phyloP scores from a whole-genome alignment of 331 rosid species.

The Quercus phellos region DNA sequence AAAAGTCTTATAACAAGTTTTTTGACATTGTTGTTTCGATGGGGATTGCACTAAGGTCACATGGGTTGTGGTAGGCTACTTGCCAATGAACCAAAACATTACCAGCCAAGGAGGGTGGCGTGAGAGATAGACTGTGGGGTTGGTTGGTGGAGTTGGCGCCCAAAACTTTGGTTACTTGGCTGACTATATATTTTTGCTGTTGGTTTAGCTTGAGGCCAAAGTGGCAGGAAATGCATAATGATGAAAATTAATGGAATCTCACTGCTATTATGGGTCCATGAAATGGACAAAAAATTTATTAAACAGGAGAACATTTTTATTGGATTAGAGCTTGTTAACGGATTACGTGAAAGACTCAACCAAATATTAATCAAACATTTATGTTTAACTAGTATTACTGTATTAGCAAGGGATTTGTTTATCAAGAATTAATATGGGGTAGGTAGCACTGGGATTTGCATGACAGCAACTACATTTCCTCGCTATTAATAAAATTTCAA shows the following conservation, averaged over 20 bases:
- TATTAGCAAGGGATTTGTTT: neutral
- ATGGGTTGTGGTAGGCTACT: conserved; percentile 20
- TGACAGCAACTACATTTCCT: neutral
- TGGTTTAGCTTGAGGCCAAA: neutral
- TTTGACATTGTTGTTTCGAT: neutral
- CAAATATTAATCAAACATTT: neutral
- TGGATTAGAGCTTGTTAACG: neutral
- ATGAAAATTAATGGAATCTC: neutral
- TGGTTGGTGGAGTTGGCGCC: conserved; percentile 38
- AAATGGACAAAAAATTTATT: neutral
- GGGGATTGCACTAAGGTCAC: neutral
- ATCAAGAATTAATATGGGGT: neutral
- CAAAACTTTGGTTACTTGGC: conserved; percentile 22
- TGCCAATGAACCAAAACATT: conserved; percentile 26
- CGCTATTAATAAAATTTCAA: no score
- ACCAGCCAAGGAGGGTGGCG: conserved; percentile 6
- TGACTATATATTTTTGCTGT: neutral
- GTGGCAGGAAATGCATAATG: neutral
- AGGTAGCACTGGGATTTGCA: neutral
- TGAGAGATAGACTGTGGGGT: neutral
- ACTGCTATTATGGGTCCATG: neutral
- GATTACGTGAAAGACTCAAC: neutral
- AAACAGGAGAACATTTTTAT: neutral
- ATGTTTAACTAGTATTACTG: neutral
- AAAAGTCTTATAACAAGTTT: neutral